A percentile compares a stretch with the other conserved stretches of the same genome.
These are phyloP conservation scores for Cladorrhinum samala DNA, from an alignment of 495 filamentous ascomycete genomes.

Conservation along the genomic window DNA sequence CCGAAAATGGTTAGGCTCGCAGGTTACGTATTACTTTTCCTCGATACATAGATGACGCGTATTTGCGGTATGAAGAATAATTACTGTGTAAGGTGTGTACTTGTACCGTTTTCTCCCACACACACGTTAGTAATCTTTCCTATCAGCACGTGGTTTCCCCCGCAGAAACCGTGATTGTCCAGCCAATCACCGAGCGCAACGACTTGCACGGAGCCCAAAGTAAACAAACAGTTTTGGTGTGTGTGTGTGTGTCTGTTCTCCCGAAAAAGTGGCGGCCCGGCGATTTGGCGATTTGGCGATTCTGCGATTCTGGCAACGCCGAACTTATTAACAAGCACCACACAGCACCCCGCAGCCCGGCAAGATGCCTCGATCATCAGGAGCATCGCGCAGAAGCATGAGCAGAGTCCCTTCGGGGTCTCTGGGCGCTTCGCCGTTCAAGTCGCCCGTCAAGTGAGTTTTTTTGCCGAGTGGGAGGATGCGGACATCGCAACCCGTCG, in stretches of 20 bases:
- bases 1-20: no score
- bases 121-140: neutral
- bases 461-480: neutral
- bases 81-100: no score
- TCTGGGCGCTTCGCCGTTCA: slow-evolving; percentile 47
- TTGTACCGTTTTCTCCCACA: no score
- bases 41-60: no score
- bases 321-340: neutral
- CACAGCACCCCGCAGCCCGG: no score
- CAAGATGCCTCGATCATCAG: slow-evolving; percentile 70
- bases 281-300: no score
- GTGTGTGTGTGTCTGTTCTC: neutral
- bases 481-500: no score
- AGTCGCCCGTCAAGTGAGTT: slow-evolving; percentile 65
- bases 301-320: slow-evolving; percentile 5
- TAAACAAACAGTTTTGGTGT: slow-evolving; percentile 11
- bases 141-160: slow-evolving; percentile 3
- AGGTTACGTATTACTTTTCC: no score
- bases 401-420: slow-evolving; percentile 45
- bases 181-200: neutral
- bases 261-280: no score
- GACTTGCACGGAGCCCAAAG: slow-evolving; percentile 4
- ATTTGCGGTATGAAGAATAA: no score
- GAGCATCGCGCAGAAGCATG: slow-evolving; percentile 48
- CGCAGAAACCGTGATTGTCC: neutral